Base-by-base conservation (phyloP, 352 stramenopile genomes). In the Phytophthora tentaculata region DNA sequence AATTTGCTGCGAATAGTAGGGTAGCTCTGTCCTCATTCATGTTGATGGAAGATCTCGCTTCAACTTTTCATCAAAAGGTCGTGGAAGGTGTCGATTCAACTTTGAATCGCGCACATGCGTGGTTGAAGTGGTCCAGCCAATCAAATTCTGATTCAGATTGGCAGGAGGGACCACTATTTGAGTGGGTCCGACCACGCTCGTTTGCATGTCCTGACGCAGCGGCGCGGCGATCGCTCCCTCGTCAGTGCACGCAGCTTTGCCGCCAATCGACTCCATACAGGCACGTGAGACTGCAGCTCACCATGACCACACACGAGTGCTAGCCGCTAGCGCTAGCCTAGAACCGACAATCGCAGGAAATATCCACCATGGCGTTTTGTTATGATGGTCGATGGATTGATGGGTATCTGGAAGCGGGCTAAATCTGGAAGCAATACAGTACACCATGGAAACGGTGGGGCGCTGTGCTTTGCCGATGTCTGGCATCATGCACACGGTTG, bases 381-480 rank as follows among this genome's bases (percentile, higher is more conserved):
- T 66, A 59, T 58, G 58, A 44, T 57, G 52, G 22, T 69, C 45
- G 23, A 59, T 60, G 37, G 61, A 68, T 69, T 58, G 44, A 69
- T 63, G 52, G 44, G 10, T 52, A 32, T 56, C 23, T 61, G 26
- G 55, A 28, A 53, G 19, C 45, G 37, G 22, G 53, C 45, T 56
- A 58, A 65, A 51, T 51, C 9, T 56, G 29, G 48, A 64, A 43
- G 55, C 17, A 62, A 55, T n/a, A n/a, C n/a, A n/a, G n/a, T n/a
- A n/a, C n/a, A n/a, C n/a, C n/a, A n/a, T n/a, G n/a, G n/a, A n/a
- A n/a, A n/a, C n/a, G n/a, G n/a, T n/a, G n/a, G n/a, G n/a, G n/a
- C n/a, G n/a, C n/a, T n/a, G n/a, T n/a, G n/a, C n/a, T n/a, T n/a
- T n/a, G 13, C 13, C 43, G 43, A 20, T 5, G n/a, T 24, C 43